Base-by-base conservation (phyloP, 176 grass and related monocot genomes). In the Oryza glaberrima region DNA sequence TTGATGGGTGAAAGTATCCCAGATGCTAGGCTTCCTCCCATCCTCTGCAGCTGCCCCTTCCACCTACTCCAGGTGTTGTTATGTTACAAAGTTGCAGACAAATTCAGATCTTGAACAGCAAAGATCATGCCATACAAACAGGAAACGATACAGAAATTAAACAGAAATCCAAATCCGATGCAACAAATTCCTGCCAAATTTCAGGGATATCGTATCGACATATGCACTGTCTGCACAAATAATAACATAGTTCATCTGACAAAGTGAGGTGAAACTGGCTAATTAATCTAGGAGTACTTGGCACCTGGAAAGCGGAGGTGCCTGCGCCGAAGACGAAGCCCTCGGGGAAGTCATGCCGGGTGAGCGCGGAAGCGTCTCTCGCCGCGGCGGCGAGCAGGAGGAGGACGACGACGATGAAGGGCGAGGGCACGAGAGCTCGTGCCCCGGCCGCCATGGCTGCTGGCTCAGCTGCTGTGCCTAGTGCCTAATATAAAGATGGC, bases 11-110 rank as follows among this genome's bases (percentile, higher is more conserved):
- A 83, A 93, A 47, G 91, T 84, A 74, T 93, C 91, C 91, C 88
- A 94, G 56, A 91, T 83, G 79, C 82, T 88, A 4, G 88, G 92
- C 73, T 87, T 85, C 34, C 88, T 90, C n/a, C 88, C 88, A 90
- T 88, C 88, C 22, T 93, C 88, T 79, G 84, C 84, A 65, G 84
- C 91, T 25, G 88, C 91, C 44, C 91, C 91, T 88, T 93, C 91
- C 77, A 93, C 91, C 85, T 56, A 7, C 52, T 19, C 16, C 4
- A 56, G 52, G 6, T 56, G 40, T 41, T 56, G 7, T 41, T 41
- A 52, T 13, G 35, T 41, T 41, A 52, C 2, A 52, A 9, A 44
- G 43, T 44, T 52, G 11, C 49, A 52, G 3, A 17, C 3, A 16
- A 15, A 52, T 52, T 51, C 49, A 52, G 45, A 44, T 44, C 9